These are phyloP conservation scores for Paxillus ammoniavirescens DNA, from an alignment of 768 basidiomycete species.

Conservation along the genomic window DNA sequence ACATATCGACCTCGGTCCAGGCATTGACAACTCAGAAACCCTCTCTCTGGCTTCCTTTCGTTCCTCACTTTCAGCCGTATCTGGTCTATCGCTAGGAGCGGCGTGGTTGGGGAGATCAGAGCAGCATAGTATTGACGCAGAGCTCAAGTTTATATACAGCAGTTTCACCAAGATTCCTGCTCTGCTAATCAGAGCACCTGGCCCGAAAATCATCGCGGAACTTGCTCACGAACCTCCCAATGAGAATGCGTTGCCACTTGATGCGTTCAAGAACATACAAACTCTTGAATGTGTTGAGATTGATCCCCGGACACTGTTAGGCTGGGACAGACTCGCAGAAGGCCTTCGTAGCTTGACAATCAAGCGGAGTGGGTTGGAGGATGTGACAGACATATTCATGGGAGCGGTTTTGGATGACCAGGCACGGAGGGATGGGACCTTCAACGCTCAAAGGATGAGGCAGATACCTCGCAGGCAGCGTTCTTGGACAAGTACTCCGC, in stretches of 20 bases:
- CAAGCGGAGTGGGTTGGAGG: slow-evolving; percentile 77
- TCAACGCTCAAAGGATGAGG: slow-evolving; percentile 45
- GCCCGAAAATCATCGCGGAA: slow-evolving; percentile 64
- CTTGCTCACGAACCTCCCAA: slow-evolving; percentile 66
- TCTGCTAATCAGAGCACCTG: slow-evolving; percentile 62
- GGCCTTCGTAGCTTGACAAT: slow-evolving; percentile 73
- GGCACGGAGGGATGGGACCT: slow-evolving; percentile 56
- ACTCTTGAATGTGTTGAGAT: slow-evolving; percentile 73
- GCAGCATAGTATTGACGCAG: slow-evolving; percentile 59
- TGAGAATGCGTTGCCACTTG: slow-evolving; percentile 75
- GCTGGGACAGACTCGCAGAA: slow-evolving; percentile 79
- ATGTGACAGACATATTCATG: slow-evolving; percentile 74
- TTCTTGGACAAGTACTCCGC: slow-evolving; percentile 47
- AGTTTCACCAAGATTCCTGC: slow-evolving; percentile 90
- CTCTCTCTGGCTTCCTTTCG: slow-evolving; percentile 72
- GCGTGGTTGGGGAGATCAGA: slow-evolving; percentile 71
- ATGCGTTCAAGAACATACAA: slow-evolving; percentile 83
- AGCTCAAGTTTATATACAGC: slow-evolving; percentile 86
- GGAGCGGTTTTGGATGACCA: slow-evolving; percentile 76
- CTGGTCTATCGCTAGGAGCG: slow-evolving; percentile 67
- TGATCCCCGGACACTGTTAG: slow-evolving; percentile 77
- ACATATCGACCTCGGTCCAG: slow-evolving; percentile 45
- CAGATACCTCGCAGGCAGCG: slow-evolving; percentile 43
- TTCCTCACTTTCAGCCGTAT: slow-evolving; percentile 75
- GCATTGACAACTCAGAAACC: slow-evolving; percentile 66